phyloP scores from a whole-genome alignment of 176 grass and related monocot genomes.

The Hordeum vulgare region DNA sequence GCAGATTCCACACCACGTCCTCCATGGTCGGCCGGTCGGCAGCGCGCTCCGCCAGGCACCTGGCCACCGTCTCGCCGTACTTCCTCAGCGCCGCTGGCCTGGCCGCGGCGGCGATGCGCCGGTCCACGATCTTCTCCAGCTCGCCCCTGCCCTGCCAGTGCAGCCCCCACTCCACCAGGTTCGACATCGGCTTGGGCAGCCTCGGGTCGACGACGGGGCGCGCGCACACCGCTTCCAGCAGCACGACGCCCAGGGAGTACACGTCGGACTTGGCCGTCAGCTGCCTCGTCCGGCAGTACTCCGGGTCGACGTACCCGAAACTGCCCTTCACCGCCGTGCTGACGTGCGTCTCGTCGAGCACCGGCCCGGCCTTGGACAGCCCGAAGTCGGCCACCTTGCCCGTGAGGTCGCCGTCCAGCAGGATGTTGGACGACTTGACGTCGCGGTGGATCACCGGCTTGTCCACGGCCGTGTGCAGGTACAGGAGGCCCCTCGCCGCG shows the following conservation, averaged over 20 bases:
- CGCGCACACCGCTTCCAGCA: constrained; percentile 39
- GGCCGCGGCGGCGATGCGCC: constrained; percentile 1
- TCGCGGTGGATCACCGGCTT: constrained; percentile 48
- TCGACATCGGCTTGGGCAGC: constrained; percentile 11
- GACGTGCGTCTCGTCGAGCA: constrained; percentile 24
- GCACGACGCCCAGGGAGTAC: constrained; percentile 36
- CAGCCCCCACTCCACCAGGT: constrained; percentile 28
- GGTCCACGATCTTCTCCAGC: constrained; percentile 32
- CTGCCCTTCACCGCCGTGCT: constrained; percentile 19
- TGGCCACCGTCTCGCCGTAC: constrained; percentile 31
- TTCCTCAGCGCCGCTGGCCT: constrained; percentile 17
- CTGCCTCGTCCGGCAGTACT: constrained; percentile 25
- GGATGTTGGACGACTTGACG: constrained; percentile 47
- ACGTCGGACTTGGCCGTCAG: constrained; percentile 39
- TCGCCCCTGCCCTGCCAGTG: constrained; percentile 27
- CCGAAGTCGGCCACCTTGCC: constrained; percentile 45
- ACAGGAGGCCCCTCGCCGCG: constrained; percentile 21
- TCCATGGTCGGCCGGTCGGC: constrained; percentile 31
- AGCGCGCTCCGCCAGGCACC: constrained; percentile 20
- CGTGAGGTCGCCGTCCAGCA: constrained; percentile 16
- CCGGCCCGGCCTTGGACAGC: constrained; percentile 21
- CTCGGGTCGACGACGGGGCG: constrained; percentile 23
- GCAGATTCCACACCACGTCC: constrained; percentile 47
- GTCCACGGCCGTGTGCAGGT: constrained; percentile 21
- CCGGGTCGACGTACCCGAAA: constrained; percentile 31